Evolutionary conservation across 2,329 filamentous ascomycete species (phyloP).

Genomic region (Alternaria burnsii): DNA sequence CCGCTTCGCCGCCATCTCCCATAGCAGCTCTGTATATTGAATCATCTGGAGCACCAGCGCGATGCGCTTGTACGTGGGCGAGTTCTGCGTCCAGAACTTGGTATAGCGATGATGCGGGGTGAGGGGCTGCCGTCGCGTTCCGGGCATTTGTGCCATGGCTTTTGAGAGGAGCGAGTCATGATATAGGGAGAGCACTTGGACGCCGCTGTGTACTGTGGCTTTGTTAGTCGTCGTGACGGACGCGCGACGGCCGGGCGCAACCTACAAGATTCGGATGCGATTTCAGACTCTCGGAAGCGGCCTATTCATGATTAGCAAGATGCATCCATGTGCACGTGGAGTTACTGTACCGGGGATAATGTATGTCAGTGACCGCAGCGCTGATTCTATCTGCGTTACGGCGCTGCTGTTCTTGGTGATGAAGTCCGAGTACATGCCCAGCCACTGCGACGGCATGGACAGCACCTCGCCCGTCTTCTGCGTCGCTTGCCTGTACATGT

Average conservation of each 20-base stretch:
- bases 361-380: slow-evolving; percentile 90
- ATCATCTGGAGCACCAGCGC: slow-evolving; percentile 87
- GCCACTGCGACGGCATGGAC: slow-evolving; percentile 70
- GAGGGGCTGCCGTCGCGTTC: slow-evolving; percentile 60
- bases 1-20: slow-evolving; percentile 95
- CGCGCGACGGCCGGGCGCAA: slow-evolving; percentile 21
- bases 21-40: slow-evolving; percentile 93
- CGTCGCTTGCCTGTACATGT: slow-evolving; percentile 51
- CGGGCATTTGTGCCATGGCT: slow-evolving; percentile 65
- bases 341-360: slow-evolving; percentile 78
- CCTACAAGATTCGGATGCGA: slow-evolving; percentile 85
- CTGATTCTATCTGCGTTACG: slow-evolving; percentile 94
- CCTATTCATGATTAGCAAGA: slow-evolving; percentile 57
- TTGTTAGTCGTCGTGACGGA: slow-evolving; percentile 26
- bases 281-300: slow-evolving; percentile 89
- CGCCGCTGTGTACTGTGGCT: slow-evolving; percentile 75
- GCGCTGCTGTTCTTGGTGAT: slow-evolving; percentile 94
- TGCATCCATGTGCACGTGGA: neutral
- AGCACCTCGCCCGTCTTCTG: slow-evolving; percentile 58
- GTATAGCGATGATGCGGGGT: slow-evolving; percentile 71
- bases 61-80: slow-evolving; percentile 78
- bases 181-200: slow-evolving; percentile 90
- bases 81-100: slow-evolving; percentile 68
- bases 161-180: slow-evolving; percentile 86
- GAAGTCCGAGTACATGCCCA: slow-evolving; percentile 82